Conservation (phyloP, 228 moss, liverwort and hornwort species). For the Sphagnum magellanicum region DNA sequence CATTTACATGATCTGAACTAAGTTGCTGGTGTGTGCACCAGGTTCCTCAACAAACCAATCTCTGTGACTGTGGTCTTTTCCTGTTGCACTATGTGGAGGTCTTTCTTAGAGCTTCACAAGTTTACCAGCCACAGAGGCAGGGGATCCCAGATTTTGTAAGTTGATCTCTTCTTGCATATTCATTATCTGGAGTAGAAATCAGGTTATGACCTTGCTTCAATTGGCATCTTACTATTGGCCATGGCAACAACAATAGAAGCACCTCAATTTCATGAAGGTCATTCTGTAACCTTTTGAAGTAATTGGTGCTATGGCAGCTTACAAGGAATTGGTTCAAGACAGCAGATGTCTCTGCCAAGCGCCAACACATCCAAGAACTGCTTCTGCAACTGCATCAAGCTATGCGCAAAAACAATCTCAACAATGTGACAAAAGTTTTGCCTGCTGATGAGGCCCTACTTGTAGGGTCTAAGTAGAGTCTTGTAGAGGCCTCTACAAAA, state of each 20-base stretch:
- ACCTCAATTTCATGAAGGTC: no score
- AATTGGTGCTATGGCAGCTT: conserved; percentile 19
- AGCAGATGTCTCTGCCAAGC: conserved; percentile 31
- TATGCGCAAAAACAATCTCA: neutral
- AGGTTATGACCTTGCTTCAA: no score
- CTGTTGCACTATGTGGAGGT: conserved; percentile 30
- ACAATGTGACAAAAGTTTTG: no score
- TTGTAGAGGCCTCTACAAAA: no score
- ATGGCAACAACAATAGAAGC: neutral
- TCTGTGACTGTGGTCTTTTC: conserved; percentile 36
- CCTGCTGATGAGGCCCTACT: no score
- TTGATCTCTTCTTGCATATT: neutral
- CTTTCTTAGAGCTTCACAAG: conserved; percentile 19
- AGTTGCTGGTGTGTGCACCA: conserved; percentile 11
- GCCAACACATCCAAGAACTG: conserved; percentile 17
- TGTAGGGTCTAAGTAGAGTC: no score
- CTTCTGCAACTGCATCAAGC: conserved; percentile 16
- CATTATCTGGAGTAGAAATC: no score
- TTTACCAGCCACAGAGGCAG: conserved; percentile 14
- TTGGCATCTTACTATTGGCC: no score
- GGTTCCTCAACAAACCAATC: conserved; percentile 43
- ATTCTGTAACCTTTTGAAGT: no score
- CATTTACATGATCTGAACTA: neutral
- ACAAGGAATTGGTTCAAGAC: conserved; percentile 31
- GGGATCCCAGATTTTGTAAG: conserved; percentile 39